A percentile compares a stretch with the other conserved stretches of the same genome.
phyloP scores from a whole-genome alignment of 441 rosid genomes.

The Pelargonium cotyledonis region DNA sequence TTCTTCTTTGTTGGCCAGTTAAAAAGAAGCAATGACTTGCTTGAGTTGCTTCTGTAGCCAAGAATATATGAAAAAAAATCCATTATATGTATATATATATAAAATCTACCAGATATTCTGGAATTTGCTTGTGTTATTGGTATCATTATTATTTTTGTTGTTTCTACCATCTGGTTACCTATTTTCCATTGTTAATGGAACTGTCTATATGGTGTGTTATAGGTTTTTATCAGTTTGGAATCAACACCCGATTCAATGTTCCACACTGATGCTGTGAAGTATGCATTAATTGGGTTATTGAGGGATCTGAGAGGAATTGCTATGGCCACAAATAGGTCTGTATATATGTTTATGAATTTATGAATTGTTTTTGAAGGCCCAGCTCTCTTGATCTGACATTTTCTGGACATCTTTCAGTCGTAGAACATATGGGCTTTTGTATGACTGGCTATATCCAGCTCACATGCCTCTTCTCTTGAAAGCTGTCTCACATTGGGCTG shows the following conservation, averaged over 20 bases:
- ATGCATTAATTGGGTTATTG: constrained; percentile 88
- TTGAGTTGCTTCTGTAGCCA: too few relatives aligned
- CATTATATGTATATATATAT: too few relatives aligned
- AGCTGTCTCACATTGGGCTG: constrained; percentile 81
- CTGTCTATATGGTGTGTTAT: too few relatives aligned
- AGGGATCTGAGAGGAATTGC: constrained; percentile 95
- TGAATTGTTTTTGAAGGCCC: background rate
- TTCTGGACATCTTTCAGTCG: constrained; percentile 46
- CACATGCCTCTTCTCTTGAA: constrained; percentile 91
- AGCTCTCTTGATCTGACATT: background rate
- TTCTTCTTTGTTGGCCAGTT: too few relatives aligned
- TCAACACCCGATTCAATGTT: constrained; percentile 84
- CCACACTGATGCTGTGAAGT: constrained; percentile 86
- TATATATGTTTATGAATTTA: background rate
- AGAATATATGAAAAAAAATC: too few relatives aligned
- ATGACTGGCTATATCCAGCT: constrained; percentile 96
- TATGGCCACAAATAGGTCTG: constrained; percentile 90
- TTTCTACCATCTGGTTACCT: too few relatives aligned
- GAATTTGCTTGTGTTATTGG: too few relatives aligned
- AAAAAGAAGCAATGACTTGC: too few relatives aligned
- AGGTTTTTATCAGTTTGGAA: constrained; percentile 79
- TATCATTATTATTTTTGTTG: too few relatives aligned
- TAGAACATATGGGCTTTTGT: constrained; percentile 82
- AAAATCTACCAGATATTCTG: too few relatives aligned
- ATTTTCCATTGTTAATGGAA: too few relatives aligned